Conservation (phyloP, 2,329 filamentous ascomycete genomes). For the Arthrobotrys musiformis region DNA sequence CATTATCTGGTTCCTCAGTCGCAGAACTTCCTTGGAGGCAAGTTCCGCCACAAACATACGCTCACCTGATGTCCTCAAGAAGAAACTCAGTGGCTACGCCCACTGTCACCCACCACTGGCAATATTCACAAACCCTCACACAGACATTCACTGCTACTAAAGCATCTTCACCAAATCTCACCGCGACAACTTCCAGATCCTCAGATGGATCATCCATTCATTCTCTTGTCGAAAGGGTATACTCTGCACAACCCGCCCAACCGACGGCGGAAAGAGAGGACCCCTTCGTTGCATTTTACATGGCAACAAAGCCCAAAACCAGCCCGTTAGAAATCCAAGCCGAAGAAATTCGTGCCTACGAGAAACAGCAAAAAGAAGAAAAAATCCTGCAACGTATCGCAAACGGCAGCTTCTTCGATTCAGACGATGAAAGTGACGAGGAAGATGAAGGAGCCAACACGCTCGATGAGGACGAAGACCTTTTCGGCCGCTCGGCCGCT, state of each 20-base stretch:
- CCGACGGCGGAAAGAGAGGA: conserved; percentile 21
- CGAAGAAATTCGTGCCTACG: conserved; percentile 4
- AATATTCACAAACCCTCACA: conserved; percentile 26
- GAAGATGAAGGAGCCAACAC: conserved; percentile 3
- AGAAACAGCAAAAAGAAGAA: conserved; percentile 39
- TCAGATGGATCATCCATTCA: conserved; percentile 34
- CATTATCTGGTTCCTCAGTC: conserved; percentile 34
- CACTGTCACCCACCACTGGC: conserved; percentile 20
- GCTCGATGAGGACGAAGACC: conserved; percentile 3
- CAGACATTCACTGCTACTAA: conserved; percentile 17
- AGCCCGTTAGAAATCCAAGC: conserved; percentile 14
- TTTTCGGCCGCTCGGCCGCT: conserved; percentile 16
- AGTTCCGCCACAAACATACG: conserved; percentile 40
- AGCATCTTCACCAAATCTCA: conserved; percentile 13
- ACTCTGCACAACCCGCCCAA: conserved; percentile 2
- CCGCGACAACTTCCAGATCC: neutral
- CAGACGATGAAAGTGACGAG: conserved; percentile 11
- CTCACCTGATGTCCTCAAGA: conserved; percentile 46
- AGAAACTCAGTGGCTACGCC: conserved; percentile 37
- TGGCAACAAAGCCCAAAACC: conserved; percentile 36
- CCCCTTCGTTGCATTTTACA: conserved; percentile 41
- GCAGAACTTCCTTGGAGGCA: conserved; percentile 44
- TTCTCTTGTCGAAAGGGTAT: conserved; percentile 27
- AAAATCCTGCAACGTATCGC: conserved; percentile 24
- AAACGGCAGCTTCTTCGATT: conserved; percentile 46